Percentiles rank a stretch among this genome's conserved stretches.
Conservation (phyloP, 352 stramenopile genomes). For the Pythium grandisporangium region DNA sequence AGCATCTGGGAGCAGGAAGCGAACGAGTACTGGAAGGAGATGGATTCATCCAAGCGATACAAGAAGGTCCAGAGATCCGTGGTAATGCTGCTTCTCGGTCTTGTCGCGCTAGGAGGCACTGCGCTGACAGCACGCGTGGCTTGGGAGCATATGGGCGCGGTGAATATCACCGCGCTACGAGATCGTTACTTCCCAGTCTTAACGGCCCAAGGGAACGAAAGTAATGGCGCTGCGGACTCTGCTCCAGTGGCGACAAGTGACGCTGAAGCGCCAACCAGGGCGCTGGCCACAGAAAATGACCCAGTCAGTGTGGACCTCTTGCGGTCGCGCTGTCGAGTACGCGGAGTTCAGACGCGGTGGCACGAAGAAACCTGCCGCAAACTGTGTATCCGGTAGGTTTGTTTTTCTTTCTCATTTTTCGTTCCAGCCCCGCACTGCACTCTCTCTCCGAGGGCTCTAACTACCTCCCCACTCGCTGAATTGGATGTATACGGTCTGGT, state of each 20-base stretch:
- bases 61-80: slow-evolving; percentile 22
- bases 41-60: slow-evolving; percentile 40
- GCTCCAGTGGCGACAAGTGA: no score
- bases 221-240: no score
- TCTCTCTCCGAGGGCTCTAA: neutral
- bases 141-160: slow-evolving; percentile 5
- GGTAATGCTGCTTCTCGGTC: slow-evolving; percentile 10
- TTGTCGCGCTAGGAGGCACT: slow-evolving; percentile 9
- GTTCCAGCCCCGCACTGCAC: neutral
- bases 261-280: no score
- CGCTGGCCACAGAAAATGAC: slow-evolving; percentile 11
- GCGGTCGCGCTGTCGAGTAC: slow-evolving; percentile 42
- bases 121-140: slow-evolving; percentile 7
- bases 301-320: slow-evolving; percentile 24
- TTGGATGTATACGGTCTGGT: no score
- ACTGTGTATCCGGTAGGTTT: slow-evolving; percentile 34
- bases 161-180: slow-evolving; percentile 1
- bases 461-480: neutral
- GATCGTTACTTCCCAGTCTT: slow-evolving; percentile 9
- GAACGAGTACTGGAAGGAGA: slow-evolving; percentile 65
- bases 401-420: neutral
- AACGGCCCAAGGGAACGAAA: no score
- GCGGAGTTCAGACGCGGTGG: slow-evolving; percentile 56
- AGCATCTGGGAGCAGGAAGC: slow-evolving; percentile 64
- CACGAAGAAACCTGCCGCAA: slow-evolving; percentile 67